A percentile compares a stretch with the other conserved stretches of the same genome.
Conservation (phyloP, 2,329 filamentous ascomycete species). For the Beauveria rudraprayagi region DNA sequence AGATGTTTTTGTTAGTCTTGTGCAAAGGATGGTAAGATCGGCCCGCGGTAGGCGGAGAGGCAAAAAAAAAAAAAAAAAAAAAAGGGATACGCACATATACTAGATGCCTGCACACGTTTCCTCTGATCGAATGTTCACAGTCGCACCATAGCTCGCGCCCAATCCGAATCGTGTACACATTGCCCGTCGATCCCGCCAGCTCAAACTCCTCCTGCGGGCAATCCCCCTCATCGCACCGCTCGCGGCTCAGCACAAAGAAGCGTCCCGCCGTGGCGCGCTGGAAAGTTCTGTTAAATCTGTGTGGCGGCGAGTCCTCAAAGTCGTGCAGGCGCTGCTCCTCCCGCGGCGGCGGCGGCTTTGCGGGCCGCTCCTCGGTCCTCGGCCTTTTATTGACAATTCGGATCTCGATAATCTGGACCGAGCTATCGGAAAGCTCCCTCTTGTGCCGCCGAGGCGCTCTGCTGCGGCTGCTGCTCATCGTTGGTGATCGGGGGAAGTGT, state of each 20-base stretch:
- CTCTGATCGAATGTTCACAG: constrained; percentile 25
- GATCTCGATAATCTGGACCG: neutral
- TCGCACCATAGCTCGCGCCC: constrained; percentile 42
- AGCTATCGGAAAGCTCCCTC: neutral
- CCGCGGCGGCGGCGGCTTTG: neutral
- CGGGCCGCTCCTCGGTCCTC: neutral
- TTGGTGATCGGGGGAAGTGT: too few relatives aligned
- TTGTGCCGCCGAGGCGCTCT: neutral
- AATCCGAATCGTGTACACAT: constrained; percentile 53
- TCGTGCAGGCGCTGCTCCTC: constrained; percentile 29
- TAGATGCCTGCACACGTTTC: constrained; percentile 50
- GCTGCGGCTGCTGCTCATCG: neutral
- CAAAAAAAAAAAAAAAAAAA: neutral
- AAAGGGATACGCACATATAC: constrained; percentile 38
- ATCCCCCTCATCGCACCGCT: constrained; percentile 30
- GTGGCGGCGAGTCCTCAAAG: constrained; percentile 27
- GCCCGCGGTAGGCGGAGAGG: neutral
- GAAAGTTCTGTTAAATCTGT: constrained; percentile 29
- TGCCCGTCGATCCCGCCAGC: constrained; percentile 55
- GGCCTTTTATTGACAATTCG: neutral
- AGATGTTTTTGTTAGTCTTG: neutral
- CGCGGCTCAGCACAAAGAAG: constrained; percentile 39
- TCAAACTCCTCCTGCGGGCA: constrained; percentile 39
- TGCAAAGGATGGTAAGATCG: neutral
- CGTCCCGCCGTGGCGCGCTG: constrained; percentile 33